phyloP scores from a whole-genome alignment of 2,329 filamentous ascomycete species.

The Pyricularia sp. region DNA sequence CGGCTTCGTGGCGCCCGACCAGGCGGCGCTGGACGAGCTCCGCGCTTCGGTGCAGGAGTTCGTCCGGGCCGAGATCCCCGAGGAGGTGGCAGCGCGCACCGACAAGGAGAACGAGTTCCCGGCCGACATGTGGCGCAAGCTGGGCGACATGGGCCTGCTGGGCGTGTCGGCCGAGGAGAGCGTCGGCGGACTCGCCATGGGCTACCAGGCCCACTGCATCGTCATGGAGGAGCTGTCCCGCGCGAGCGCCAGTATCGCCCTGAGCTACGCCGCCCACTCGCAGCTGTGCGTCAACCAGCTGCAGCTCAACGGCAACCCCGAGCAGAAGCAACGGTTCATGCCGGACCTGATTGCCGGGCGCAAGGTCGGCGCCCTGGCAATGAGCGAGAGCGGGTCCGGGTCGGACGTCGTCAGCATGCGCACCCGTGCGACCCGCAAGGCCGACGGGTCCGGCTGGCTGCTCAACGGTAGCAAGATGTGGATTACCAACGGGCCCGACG shows the following conservation, averaged over 20 bases:
- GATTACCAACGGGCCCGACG: slow-evolving; percentile 97
- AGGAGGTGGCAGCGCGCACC: slow-evolving; percentile 72
- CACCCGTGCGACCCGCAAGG: slow-evolving; percentile 61
- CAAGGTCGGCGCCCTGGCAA: slow-evolving; percentile 79
- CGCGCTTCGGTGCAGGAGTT: slow-evolving; percentile 85
- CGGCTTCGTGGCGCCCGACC: slow-evolving; percentile 58
- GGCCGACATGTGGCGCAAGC: slow-evolving; percentile 82
- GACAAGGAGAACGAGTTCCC: slow-evolving; percentile 86
- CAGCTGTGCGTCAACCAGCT: slow-evolving; percentile 96
- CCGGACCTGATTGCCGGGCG: slow-evolving; percentile 74
- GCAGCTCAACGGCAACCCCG: slow-evolving; percentile 71
- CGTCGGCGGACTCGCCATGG: slow-evolving; percentile 81
- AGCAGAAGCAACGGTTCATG: slow-evolving; percentile 74
- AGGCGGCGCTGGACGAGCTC: slow-evolving; percentile 68
- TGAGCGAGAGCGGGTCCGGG: slow-evolving; percentile 87
- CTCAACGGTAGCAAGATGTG: slow-evolving; percentile 96
- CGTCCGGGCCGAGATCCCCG: slow-evolving; percentile 74
- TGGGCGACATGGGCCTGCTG: slow-evolving; percentile 84
- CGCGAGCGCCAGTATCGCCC: slow-evolving; percentile 72
- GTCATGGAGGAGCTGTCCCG: slow-evolving; percentile 93
- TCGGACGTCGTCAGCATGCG: slow-evolving; percentile 96
- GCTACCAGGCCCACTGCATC: slow-evolving; percentile 92
- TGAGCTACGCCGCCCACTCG: slow-evolving; percentile 92
- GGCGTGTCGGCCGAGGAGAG: slow-evolving; percentile 91
- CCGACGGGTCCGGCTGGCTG: slow-evolving; percentile 77